Evolutionary conservation across 2,329 filamentous ascomycete species (phyloP).

Genomic region (Capronia americana): DNA sequence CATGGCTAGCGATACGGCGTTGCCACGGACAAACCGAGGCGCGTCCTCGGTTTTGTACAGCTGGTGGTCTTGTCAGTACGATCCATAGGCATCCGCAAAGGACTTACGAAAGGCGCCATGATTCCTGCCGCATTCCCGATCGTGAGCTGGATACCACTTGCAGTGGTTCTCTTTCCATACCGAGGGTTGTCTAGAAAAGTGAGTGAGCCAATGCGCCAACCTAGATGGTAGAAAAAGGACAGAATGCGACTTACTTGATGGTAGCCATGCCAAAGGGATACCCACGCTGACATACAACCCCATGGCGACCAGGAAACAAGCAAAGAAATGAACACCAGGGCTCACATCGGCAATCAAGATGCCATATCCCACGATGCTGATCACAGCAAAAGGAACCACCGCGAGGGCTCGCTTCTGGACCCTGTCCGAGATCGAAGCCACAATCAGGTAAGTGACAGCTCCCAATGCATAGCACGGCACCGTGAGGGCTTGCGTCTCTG

Average conservation of each 20-base stretch:
- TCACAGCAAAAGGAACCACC: constrained; percentile 64
- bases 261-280: constrained; percentile 62
- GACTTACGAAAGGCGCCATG: constrained; percentile 71
- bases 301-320: constrained; percentile 75
- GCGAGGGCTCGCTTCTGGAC: constrained; percentile 71
- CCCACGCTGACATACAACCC: constrained; percentile 70
- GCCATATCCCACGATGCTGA: constrained; percentile 73
- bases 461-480: constrained; percentile 79
- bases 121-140: constrained; percentile 68
- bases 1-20: constrained; percentile 66
- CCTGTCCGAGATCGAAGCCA: constrained; percentile 71
- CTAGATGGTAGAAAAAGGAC: constrained; percentile 40
- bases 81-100: background rate
- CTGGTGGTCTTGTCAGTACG: constrained; percentile 18
- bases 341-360: constrained; percentile 67
- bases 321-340: constrained; percentile 73
- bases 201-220: constrained; percentile 54
- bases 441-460: constrained; percentile 70
- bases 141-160: constrained; percentile 57
- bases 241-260: constrained; percentile 30
- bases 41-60: constrained; percentile 54
- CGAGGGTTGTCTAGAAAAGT: constrained; percentile 68
- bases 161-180: constrained; percentile 77
- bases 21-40: constrained; percentile 66
- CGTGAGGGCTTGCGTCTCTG: constrained; percentile 75